Base-by-base conservation (phyloP, 163 green algal genomes). In the Volvox carteri region DNA sequence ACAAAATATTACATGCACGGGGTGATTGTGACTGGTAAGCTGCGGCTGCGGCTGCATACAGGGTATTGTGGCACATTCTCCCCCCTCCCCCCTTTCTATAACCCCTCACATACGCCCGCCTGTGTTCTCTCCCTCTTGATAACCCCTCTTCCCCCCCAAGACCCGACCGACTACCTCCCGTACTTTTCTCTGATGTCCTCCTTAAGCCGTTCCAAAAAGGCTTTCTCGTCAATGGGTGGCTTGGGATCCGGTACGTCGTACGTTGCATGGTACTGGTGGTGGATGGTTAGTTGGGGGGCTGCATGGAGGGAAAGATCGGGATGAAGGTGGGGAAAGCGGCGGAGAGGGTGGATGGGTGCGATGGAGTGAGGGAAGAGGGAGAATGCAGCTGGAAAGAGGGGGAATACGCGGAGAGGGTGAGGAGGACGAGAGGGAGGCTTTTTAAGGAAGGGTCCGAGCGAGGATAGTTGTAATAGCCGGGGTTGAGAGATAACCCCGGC, bases 181-280 rank as follows among this genome's bases (percentile, higher is more conserved):
- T 46, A 89, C 84, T 84, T 89, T n/a, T 89, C 72, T 39, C 42
- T n/a, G 14, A 89, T 89, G 16, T 70, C 54, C 72, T 89, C 72
- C 21, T 77, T 84, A 0, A 89, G 54, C 6, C 46, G n/a, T 5
- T 89, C 84, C n/a, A 89, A 1, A 42, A 78, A 89, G 39, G 70
- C 72, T 0, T 54, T 54, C 41, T 89, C 72, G n/a, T 89, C 84
- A 14, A 84, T 76, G 8, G 39, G 54, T 4, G 84, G 84, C 54
- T 54, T 65, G 18, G 73, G 21, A 23, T 84, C 84, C 0, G 84
- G 84, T 28, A 89, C 72, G 30, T 76, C n/a, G 67, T 89, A 89
- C 1, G 72, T 84, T 4, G 72, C 84, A 8, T 89, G 84, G 54
- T 89, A 89, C 41, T 84, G 54, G n/a, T 88, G 83, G 48, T 88